Conservation (phyloP, 2,329 filamentous ascomycete genomes). For the Xylariaceae sp. region DNA sequence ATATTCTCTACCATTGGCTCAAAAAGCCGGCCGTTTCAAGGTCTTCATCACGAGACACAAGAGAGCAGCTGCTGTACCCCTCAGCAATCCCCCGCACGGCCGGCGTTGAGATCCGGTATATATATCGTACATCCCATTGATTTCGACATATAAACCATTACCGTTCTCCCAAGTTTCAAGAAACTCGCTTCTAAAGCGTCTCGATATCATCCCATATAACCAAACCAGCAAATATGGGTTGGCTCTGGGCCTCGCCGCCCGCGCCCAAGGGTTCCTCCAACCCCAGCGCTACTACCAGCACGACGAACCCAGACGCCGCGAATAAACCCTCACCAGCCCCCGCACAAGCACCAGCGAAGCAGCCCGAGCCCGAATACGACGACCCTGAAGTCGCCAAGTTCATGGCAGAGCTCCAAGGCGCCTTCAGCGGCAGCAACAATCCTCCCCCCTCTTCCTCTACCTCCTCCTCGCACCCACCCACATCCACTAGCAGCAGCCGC, state of each 20-base stretch:
- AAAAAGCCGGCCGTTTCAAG: not conserved
- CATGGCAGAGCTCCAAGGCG: conserved; percentile 43
- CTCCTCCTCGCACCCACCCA: not conserved
- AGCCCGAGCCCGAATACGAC: conserved; percentile 29
- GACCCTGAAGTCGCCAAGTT: conserved; percentile 61
- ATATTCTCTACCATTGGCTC: not conserved
- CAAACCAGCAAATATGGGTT: conserved; percentile 55
- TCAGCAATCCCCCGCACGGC: not conserved
- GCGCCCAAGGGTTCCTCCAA: conserved; percentile 30
- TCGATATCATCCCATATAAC: not conserved
- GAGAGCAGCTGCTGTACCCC: not conserved
- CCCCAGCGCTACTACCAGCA: conserved; percentile 27
- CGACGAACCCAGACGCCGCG: conserved; percentile 24
- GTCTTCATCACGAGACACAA: not conserved
- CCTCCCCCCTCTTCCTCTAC: conserved; percentile 37
- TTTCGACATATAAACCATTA: not conserved
- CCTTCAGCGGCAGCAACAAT: conserved; percentile 23
- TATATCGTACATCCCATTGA: not conserved
- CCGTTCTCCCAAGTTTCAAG: not conserved
- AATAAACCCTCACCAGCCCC: conserved; percentile 9
- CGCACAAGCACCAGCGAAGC: conserved; percentile 2
- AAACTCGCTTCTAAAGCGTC: not conserved
- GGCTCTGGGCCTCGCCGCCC: conserved; percentile 58
- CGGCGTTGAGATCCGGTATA: not conserved
- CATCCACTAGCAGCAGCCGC: conserved; percentile 19